These are phyloP conservation scores for Begonia fuchsioides DNA, from an alignment of 306 rosid species.

Conservation along the genomic window DNA sequence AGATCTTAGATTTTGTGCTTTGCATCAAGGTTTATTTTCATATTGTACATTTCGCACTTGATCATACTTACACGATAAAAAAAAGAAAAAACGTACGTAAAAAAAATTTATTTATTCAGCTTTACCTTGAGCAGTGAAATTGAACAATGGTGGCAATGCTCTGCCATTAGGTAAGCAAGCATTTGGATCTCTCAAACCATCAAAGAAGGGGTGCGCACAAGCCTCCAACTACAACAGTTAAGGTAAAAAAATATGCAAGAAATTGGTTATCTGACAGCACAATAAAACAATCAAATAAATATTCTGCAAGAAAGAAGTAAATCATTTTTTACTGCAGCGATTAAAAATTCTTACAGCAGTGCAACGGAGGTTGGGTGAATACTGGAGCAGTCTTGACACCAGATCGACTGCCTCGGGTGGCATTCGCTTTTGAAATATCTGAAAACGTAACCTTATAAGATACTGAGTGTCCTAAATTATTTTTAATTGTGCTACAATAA, in stretches of 20 bases:
- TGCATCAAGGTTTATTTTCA: too few species aligned
- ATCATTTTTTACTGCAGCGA: not conserved
- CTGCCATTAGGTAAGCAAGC: conserved; percentile 55
- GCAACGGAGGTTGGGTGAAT: conserved; percentile 87
- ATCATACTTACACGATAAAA: not conserved
- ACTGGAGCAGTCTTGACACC: conserved; percentile 83
- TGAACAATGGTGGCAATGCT: conserved; percentile 56
- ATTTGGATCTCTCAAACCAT: conserved; percentile 61
- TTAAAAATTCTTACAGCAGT: conserved; percentile 56
- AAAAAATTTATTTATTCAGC: not conserved
- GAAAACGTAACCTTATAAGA: conserved; percentile 15
- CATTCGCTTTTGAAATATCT: conserved; percentile 81
- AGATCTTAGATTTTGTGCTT: too few species aligned
- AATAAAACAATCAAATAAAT: too few species aligned
- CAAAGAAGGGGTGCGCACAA: conserved; percentile 79
- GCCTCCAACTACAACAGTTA: conserved; percentile 53
- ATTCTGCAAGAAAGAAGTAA: too few species aligned
- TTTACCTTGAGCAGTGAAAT: conserved; percentile 80
- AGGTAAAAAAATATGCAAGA: too few species aligned
- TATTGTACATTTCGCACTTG: not conserved
- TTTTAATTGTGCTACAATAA: not conserved
- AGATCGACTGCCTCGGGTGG: conserved; percentile 87
- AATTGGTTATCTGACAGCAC: too few species aligned
- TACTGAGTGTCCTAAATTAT: conserved; percentile 1
- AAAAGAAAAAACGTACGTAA: not conserved